phyloP scores from a whole-genome alignment of 2,329 filamentous ascomycete species.

The Malbranchea zuffiana region DNA sequence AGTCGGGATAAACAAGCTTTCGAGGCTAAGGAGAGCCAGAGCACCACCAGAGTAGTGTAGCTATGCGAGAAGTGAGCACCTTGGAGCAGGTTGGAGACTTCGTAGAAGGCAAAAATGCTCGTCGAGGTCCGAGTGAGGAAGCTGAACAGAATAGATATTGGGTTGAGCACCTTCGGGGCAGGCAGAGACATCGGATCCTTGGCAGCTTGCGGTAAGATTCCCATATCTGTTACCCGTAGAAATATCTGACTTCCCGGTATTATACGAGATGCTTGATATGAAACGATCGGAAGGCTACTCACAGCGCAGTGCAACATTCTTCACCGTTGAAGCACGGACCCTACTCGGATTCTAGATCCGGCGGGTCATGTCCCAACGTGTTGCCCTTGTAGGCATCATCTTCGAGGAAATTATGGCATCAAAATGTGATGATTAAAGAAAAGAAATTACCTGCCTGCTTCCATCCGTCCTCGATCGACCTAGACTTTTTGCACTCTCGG shows the following conservation, averaged over 20 bases:
- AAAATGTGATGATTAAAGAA: too few species aligned
- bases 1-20: constrained; percentile 10
- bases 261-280: too few species aligned
- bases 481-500: background rate
- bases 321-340: constrained; percentile 4
- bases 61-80: constrained; percentile 4
- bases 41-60: constrained; percentile 1
- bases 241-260: too few species aligned
- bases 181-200: constrained; percentile 2
- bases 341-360: background rate
- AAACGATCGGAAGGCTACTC: too few species aligned
- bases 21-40: constrained; percentile 7
- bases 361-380: constrained; percentile 1
- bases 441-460: background rate
- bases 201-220: constrained; percentile 1
- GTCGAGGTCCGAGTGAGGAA: background rate
- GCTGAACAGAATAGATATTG: too few species aligned
- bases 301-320: too few species aligned
- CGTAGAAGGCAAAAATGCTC: constrained; percentile 2
- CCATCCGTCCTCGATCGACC: constrained; percentile 1
- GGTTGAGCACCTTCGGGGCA: constrained; percentile 1
- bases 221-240: too few species aligned
- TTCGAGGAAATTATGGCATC: too few species aligned
- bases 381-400: background rate
- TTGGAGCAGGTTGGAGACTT: too few species aligned